A percentile compares a stretch with the other conserved stretches of the same genome.
These are phyloP conservation scores for Rutstroemia sp. DNA, from an alignment of 2,329 filamentous ascomycete species.

Conservation along the genomic window DNA sequence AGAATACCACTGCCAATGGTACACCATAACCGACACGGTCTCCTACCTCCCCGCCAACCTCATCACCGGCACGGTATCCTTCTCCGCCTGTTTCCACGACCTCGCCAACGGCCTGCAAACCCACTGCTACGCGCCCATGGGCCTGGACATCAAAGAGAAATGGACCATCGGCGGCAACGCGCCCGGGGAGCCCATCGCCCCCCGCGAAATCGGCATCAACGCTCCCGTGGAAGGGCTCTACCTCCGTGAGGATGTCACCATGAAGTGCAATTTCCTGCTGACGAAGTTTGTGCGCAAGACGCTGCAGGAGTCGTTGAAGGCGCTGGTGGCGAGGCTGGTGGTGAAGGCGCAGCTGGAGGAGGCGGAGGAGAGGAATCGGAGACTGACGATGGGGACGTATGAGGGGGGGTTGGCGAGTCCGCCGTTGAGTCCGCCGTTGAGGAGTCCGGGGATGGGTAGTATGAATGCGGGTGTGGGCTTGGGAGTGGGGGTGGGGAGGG, in stretches of 20 bases:
- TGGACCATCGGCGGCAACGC: slow-evolving; percentile 70
- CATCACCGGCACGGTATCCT: slow-evolving; percentile 60
- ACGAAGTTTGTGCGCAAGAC: slow-evolving; percentile 74
- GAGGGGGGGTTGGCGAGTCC: not conserved
- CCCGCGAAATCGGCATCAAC: slow-evolving; percentile 59
- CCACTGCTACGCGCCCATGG: slow-evolving; percentile 76
- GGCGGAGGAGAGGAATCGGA: not conserved
- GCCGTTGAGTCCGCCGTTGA: not conserved
- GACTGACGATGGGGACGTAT: not conserved
- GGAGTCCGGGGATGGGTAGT: not conserved
- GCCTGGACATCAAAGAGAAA: slow-evolving; percentile 69
- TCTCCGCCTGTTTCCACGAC: slow-evolving; percentile 76
- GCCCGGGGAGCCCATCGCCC: slow-evolving; percentile 60
- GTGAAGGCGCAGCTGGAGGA: slow-evolving; percentile 37
- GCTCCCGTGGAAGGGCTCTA: slow-evolving; percentile 65
- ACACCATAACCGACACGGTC: slow-evolving; percentile 69
- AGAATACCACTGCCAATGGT: slow-evolving; percentile 70
- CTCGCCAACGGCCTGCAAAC: slow-evolving; percentile 67
- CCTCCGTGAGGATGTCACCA: slow-evolving; percentile 74
- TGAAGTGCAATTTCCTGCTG: slow-evolving; percentile 73
- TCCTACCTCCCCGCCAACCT: slow-evolving; percentile 62
- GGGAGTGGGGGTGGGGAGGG: not conserved
- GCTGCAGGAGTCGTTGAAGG: slow-evolving; percentile 67
- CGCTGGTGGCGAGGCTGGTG: slow-evolving; percentile 57
- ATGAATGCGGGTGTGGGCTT: too few species aligned